Evolutionary conservation across 345 rosid species (phyloP), one percentile per base, ranked within the genome.

Genomic region (Dimocarpus longan): DNA sequence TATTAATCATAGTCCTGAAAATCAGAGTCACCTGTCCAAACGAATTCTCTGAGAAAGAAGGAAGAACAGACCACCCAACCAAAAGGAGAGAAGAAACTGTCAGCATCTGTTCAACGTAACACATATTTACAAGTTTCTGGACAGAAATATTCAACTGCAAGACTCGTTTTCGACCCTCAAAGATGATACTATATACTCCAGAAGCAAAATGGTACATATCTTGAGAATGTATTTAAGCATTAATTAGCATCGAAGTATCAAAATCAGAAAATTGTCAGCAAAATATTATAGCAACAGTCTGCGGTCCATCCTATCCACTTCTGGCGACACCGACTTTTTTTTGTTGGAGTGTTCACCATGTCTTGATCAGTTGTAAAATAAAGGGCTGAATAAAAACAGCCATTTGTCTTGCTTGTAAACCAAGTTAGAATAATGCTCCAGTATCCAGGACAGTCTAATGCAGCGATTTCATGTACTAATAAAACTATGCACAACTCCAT

Each of bases 351-450:
- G 75, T 54, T 73, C 75, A 69, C 78, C 78, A 48, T 40, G 15
- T 12, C 60, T 78, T 69, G 6, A 68, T 82, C 74, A 40, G 83
- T 65, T 59, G 48, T 26, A 39, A 79, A 64, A 18, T 62, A 73
- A 69, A 11, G 80, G 76, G 40, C 76, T 1, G 77, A 72, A 54
- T 10, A 54, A 78, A 76, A 72, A 68, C 79, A 81, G 75, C 78
- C 81, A 66, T 70, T 66, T 77, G 65, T 32, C 44, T 5, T 54
- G 68, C 44, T 52, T 37, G 72, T 60, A 68, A 65, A 75, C 78
- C 68, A 37, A 26, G 82, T 85, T 78, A 71, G 86, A 44, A 80
- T 57, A n/a, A 69, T 71, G 63, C 80, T 66, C 72, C 80, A 74
- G 56, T 76, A 64, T 57, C 75, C 43, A 37, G 64, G 65, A 42